These are phyloP conservation scores for Phytophthora kernoviae DNA, from an alignment of 352 stramenopile species.

Conservation along the genomic window DNA sequence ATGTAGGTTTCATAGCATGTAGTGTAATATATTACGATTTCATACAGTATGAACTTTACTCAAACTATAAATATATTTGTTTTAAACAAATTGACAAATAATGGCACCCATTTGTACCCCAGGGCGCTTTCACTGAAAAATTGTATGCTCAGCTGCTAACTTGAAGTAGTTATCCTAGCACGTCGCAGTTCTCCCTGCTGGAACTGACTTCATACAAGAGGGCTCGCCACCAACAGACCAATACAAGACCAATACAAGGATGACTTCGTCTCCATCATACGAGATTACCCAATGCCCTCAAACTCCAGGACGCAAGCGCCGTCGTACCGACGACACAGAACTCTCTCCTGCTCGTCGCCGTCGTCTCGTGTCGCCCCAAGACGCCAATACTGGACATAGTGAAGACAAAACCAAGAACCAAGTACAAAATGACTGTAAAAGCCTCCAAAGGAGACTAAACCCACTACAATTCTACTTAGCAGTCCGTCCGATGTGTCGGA, in stretches of 20 bases:
- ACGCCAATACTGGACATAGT: not conserved
- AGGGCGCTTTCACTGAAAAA: conserved; percentile 20
- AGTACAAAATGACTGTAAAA: not conserved
- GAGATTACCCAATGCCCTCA: not conserved
- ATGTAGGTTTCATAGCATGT: too few species aligned
- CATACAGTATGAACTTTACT: too few species aligned
- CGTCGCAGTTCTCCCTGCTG: not conserved
- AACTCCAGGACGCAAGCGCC: not conserved
- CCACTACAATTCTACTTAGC: conserved; percentile 9
- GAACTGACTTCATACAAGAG: conserved; percentile 1
- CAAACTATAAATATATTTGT: not conserved
- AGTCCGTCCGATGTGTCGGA: conserved; percentile 35
- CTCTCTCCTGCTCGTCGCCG: not conserved
- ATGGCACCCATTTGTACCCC: too few species aligned
- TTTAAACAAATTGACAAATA: not conserved
- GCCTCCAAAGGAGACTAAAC: not conserved
- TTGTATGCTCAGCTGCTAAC: conserved; percentile 31
- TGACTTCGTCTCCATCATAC: not conserved
- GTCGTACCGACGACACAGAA: not conserved
- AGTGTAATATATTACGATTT: too few species aligned
- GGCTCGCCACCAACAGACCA: too few species aligned
- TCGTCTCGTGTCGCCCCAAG: not conserved
- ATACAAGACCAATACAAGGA: too few species aligned
- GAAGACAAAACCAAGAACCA: not conserved
- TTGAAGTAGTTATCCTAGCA: conserved; percentile 8